phyloP scores from a whole-genome alignment of 1,139 yeast species.

The Debaryomyces sp. region DNA sequence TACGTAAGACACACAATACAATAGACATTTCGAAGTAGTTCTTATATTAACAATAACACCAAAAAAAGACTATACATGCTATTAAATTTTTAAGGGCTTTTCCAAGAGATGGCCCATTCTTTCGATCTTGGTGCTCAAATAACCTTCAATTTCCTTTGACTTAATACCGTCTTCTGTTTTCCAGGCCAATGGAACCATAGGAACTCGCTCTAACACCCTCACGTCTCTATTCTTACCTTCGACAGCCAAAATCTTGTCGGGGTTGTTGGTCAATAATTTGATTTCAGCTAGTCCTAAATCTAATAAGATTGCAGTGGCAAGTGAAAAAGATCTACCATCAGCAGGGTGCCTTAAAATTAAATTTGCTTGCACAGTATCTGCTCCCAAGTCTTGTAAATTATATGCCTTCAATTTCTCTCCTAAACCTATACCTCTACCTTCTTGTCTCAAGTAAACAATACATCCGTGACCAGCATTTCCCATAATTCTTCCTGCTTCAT shows the following conservation, averaged over 20 bases:
- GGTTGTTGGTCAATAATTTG: conserved; percentile 87
- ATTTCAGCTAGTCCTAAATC: conserved; percentile 80
- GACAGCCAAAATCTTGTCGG: conserved; percentile 93
- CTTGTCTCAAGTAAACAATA: conserved; percentile 94
- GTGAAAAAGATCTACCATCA: conserved; percentile 87
- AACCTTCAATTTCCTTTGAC: conserved; percentile 87
- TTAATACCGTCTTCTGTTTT: conserved; percentile 64
- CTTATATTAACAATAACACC: neutral
- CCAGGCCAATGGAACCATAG: conserved; percentile 98
- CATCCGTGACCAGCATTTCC: conserved; percentile 88
- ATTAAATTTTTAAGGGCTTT: conserved; percentile 48
- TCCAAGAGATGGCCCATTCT: conserved; percentile 94
- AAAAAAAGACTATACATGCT: conserved; percentile 4
- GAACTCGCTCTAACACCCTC: conserved; percentile 80
- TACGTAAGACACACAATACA: neutral
- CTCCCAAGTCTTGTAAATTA: conserved; percentile 95
- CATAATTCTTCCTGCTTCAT: conserved; percentile 95
- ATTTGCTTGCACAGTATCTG: conserved; percentile 97
- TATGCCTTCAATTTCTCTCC: conserved; percentile 97
- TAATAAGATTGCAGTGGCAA: conserved; percentile 88
- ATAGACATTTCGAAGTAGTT: neutral
- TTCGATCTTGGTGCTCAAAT: conserved; percentile 89
- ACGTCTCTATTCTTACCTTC: conserved; percentile 78
- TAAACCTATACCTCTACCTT: conserved; percentile 96
- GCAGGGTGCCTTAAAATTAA: conserved; percentile 93